Evolutionary conservation across 1,284 basidiomycete species (phyloP).

Genomic region (Cystobasidium sp.): DNA sequence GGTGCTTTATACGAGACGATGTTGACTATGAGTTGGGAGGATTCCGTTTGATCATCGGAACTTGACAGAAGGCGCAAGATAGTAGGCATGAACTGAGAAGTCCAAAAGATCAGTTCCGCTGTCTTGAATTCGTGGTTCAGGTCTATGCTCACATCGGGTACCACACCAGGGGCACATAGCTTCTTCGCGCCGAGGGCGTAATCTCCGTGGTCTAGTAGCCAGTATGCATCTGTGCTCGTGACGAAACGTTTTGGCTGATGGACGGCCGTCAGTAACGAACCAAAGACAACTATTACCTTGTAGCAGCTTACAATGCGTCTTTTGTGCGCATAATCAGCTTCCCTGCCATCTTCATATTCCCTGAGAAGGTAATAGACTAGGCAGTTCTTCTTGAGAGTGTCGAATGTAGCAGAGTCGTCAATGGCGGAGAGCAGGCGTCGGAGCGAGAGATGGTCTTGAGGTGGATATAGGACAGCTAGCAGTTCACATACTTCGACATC

Average conservation of each 20-base stretch:
- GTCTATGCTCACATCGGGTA: conserved; percentile 21
- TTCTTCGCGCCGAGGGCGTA: conserved; percentile 45
- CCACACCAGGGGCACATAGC: conserved; percentile 37
- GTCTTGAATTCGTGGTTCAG: neutral
- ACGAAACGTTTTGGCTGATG: conserved; percentile 68
- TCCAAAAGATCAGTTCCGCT: neutral
- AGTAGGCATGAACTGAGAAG: conserved; percentile 22
- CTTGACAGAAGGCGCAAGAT: conserved; percentile 20
- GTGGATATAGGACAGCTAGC: conserved; percentile 65
- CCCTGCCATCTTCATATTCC: conserved; percentile 70
- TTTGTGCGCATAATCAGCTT: conserved; percentile 64
- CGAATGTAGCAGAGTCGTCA: conserved; percentile 64
- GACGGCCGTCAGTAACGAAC: neutral
- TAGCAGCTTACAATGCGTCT: conserved; percentile 60
- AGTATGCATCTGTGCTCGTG: conserved; percentile 74
- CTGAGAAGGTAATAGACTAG: conserved; percentile 75
- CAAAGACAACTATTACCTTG: neutral
- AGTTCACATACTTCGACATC: neutral
- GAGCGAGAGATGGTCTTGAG: conserved; percentile 64
- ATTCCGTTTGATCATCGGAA: neutral
- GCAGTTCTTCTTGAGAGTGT: conserved; percentile 74
- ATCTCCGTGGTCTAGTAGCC: conserved; percentile 70
- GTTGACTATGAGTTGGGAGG: conserved; percentile 22
- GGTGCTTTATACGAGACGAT: conserved; percentile 13
- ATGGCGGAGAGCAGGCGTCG: conserved; percentile 67